Conservation (phyloP, 2,329 filamentous ascomycete genomes). For the Dactylellina drechsleri region DNA sequence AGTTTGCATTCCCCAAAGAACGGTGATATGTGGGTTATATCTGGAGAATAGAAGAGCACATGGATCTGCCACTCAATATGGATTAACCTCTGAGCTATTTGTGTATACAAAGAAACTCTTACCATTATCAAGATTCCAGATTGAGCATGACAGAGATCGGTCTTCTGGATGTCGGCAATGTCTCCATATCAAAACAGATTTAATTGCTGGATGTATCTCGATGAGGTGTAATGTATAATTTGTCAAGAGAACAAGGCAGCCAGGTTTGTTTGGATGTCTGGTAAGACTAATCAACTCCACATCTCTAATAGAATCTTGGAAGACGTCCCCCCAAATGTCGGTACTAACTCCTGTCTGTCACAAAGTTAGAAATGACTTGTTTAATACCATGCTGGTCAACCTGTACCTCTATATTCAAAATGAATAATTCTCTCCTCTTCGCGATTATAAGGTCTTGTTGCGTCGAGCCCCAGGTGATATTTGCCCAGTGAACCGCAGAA, state of each 20-base stretch:
- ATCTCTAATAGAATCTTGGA: conserved; percentile 10
- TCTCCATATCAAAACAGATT: conserved; percentile 28
- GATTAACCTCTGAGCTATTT: background rate
- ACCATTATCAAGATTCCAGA: conserved; percentile 26
- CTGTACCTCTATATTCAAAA: conserved; percentile 32
- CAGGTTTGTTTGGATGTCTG: conserved; percentile 9
- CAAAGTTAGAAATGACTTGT: background rate
- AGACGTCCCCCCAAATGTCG: conserved; percentile 14
- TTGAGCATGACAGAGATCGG: conserved; percentile 19
- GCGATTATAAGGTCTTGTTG: conserved; percentile 28
- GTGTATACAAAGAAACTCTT: background rate
- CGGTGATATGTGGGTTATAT: conserved; percentile 37
- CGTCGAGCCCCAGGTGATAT: conserved; percentile 37
- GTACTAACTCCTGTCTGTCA: conserved; percentile 17
- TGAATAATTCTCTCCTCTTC: conserved; percentile 35
- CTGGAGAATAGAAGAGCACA: conserved; percentile 32
- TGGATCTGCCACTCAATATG: conserved; percentile 3
- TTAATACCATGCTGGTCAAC: too few relatives aligned
- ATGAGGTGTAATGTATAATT: conserved; percentile 35
- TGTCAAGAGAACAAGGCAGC: conserved; percentile 33
- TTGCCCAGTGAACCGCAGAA: conserved; percentile 23
- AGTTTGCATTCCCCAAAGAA: conserved; percentile 19
- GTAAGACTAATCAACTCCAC: conserved; percentile 20
- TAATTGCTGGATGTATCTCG: background rate
- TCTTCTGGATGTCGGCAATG: conserved; percentile 44